phyloP scores from a whole-genome alignment of 2,329 filamentous ascomycete species.

The Diplodia scrobiculata region DNA sequence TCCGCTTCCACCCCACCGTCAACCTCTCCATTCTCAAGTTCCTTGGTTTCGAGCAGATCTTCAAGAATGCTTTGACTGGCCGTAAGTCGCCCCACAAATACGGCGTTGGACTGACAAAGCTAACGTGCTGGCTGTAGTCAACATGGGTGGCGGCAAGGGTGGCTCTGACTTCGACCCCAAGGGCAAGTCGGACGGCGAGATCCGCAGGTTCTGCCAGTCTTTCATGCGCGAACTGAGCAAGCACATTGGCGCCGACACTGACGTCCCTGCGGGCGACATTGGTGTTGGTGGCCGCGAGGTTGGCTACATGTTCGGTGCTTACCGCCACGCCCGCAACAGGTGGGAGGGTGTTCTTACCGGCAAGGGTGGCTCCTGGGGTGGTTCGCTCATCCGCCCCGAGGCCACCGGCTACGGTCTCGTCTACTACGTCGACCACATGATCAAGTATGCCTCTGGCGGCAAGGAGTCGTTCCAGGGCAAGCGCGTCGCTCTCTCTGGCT shows the following conservation, averaged over 20 bases:
- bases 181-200: conserved; percentile 96
- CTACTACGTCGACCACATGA: conserved; percentile 97
- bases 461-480: conserved; percentile 86
- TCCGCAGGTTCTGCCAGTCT: conserved; percentile 90
- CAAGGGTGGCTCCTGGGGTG: conserved; percentile 92
- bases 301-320: conserved; percentile 91
- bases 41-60: conserved; percentile 98
- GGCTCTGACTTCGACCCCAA: conserved; percentile 99
- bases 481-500: conserved; percentile 92
- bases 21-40: conserved; percentile 84
- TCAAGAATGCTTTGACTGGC: conserved; percentile 98
- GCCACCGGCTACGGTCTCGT: conserved; percentile 95
- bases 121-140: conserved; percentile 56
- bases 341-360: conserved; percentile 97
- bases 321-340: conserved; percentile 82
- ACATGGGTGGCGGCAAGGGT: conserved; percentile 97
- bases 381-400: conserved; percentile 90
- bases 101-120: neutral
- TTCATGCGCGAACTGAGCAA: conserved; percentile 96
- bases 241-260: conserved; percentile 94
- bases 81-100: conserved; percentile 57
- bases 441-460: conserved; percentile 75
- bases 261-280: conserved; percentile 96
- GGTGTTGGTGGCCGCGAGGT: conserved; percentile 91
- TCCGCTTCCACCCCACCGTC: conserved; percentile 89